A percentile compares a stretch with the other conserved stretches of the same genome.
Conservation (phyloP, 257 asterid species). For the Striga asiatica region DNA sequence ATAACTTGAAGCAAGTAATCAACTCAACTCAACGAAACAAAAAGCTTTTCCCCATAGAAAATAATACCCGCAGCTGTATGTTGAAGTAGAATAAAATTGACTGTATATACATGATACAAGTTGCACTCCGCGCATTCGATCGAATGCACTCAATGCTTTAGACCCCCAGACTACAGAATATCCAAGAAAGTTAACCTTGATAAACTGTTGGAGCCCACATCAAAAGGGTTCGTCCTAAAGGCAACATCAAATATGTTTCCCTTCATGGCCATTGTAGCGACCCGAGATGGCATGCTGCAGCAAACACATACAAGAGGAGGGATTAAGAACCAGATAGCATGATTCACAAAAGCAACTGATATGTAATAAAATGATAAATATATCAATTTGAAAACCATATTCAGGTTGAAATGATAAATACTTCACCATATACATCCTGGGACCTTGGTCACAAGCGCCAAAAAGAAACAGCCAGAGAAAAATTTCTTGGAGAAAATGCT, state of each 20-base stretch:
- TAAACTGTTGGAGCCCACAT: conserved; percentile 37
- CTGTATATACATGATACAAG: neutral
- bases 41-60: neutral
- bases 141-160: neutral
- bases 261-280: conserved; percentile 43
- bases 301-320: conserved; percentile 10
- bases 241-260: conserved; percentile 73
- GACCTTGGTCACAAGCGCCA: conserved; percentile 7
- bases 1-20: neutral
- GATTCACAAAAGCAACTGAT: conserved; percentile 3
- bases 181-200: conserved; percentile 46
- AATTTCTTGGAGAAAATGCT: neutral
- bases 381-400: conserved; percentile 4
- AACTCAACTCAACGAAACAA: neutral
- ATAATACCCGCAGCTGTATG: neutral
- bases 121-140: neutral
- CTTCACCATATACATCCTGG: conserved; percentile 2
- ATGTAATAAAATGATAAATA: neutral
- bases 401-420: neutral
- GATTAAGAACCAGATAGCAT: conserved; percentile 4
- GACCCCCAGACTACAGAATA: conserved; percentile 2
- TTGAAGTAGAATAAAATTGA: neutral
- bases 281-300: conserved; percentile 80
- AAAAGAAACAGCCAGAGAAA: neutral
- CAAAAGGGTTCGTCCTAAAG: conserved; percentile 40